These are phyloP conservation scores for Cyclotella kingstonii DNA, from an alignment of 108 stramenopile genomes.

Conservation along the genomic window DNA sequence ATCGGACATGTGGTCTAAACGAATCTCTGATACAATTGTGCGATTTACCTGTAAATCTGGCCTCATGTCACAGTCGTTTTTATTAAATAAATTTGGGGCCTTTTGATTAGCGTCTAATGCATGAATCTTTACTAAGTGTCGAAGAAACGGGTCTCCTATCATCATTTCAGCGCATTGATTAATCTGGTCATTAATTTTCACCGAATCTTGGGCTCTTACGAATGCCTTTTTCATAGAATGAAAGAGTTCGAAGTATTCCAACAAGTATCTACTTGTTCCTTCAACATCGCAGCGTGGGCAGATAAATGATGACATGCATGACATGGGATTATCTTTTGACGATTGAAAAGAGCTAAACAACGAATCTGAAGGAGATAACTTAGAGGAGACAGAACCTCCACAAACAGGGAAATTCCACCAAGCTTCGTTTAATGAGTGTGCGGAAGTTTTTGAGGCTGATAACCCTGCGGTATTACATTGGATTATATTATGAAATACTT, in stretches of 20 bases:
- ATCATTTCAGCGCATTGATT: constrained; percentile 37
- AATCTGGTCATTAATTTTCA: constrained; percentile 5
- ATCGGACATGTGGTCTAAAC: constrained; percentile 13
- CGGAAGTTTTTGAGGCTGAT: background rate
- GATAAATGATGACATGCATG: constrained; percentile 17
- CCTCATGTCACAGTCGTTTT: background rate
- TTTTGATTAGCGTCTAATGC: constrained; percentile 12
- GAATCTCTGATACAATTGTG: constrained; percentile 23
- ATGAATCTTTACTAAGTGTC: constrained; percentile 20
- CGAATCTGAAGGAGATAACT: constrained; percentile 3
- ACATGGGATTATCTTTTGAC: constrained; percentile 12
- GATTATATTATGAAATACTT: constrained; percentile 16
- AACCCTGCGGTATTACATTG: background rate
- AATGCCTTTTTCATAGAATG: constrained; percentile 36
- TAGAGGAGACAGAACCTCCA: background rate
- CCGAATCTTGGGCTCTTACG: constrained; percentile 7
- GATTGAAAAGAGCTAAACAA: constrained; percentile 10
- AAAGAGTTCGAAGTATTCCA: constrained; percentile 44
- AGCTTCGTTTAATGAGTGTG: background rate
- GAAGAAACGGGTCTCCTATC: constrained; percentile 27
- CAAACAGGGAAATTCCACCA: constrained; percentile 13
- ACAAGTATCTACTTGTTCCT: constrained; percentile 39
- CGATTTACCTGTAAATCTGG: background rate
- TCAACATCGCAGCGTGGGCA: constrained; percentile 46
- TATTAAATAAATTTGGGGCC: background rate